Base-by-base conservation (phyloP, 2,329 filamentous ascomycete species). In the Aureobasidium melanogenum region DNA sequence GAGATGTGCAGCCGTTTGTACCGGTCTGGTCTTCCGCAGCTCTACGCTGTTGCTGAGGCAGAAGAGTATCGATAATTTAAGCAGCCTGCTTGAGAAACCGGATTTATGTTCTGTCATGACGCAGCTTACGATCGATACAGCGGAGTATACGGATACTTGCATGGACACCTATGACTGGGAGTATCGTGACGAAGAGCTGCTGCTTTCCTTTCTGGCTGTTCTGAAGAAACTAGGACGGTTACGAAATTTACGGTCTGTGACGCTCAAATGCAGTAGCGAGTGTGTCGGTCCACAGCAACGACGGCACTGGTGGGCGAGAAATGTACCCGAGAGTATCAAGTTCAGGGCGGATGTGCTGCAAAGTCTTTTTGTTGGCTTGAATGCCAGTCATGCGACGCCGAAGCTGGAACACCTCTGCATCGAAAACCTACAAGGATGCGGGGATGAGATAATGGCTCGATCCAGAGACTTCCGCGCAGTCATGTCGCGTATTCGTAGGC, bases 381-480 rank as follows among this genome's bases (percentile, higher is more conserved):
- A 54, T 15, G 28, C 34, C 28, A 32, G 12, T 24, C 19, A 47
- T 26, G 30, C 38, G 4, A 39, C 38, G 5, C 22, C 54, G 15
- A 63, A 64, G 14, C 36, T 69, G 2, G 44, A 64, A 14, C 61
- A 48, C 9, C 51, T 71, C 2, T 63, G 64, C 1, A 64, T 71
- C 36, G 62, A 65, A 24, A 68, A 71, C 26, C 24, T 71, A 26
- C 68, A 70, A 44, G 67, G 69, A 44, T 34, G 61, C 3, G 57
- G 62, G 0, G 22, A 62, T 6, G 44, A 63, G 3, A 30, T 17
- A 0, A 43, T 67, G 2, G 64, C 63, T 47, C 54, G 63, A 0
- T 66, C 60, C 0, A 47, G 48, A 3, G 43, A 64, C n/a, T 72
- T 70, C 47, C 30, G 52, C 19, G 22, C 57, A 0, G 62, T 70